Percentiles rank a stretch among this genome's conserved stretches.
These are phyloP conservation scores for Magnaporthales sp. DNA, from an alignment of 2,329 filamentous ascomycete species.

Conservation along the genomic window DNA sequence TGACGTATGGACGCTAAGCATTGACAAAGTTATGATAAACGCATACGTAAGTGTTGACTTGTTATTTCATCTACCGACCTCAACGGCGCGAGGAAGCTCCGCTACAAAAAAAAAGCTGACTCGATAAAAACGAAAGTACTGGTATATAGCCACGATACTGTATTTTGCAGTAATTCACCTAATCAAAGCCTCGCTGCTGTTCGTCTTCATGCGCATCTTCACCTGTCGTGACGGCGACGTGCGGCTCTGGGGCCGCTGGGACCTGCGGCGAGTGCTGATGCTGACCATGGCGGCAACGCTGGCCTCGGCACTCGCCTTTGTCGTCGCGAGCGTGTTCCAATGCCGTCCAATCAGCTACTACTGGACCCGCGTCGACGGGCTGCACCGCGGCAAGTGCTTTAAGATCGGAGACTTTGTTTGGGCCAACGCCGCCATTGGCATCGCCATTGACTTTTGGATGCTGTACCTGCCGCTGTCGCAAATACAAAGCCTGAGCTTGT, in stretches of 20 bases:
- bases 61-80: no score
- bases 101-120: not conserved
- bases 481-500: not conserved
- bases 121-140: not conserved
- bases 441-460: not conserved
- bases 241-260: not conserved
- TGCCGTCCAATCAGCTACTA: not conserved
- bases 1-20: not conserved
- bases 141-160: not conserved
- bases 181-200: not conserved
- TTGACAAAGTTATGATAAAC: not conserved
- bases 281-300: not conserved
- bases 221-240: not conserved
- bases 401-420: not conserved
- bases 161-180: not conserved
- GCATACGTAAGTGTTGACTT: not conserved
- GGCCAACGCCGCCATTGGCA: not conserved
- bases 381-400: not conserved
- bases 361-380: not conserved
- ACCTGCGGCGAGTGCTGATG: not conserved
- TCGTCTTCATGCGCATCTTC: not conserved
- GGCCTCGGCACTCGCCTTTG: not conserved
- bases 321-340: not conserved
- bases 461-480: conserved; percentile 4
- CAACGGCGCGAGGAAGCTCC: no score